phyloP scores from a whole-genome alignment of 768 basidiomycete species.

The Suillus ampliporus region DNA sequence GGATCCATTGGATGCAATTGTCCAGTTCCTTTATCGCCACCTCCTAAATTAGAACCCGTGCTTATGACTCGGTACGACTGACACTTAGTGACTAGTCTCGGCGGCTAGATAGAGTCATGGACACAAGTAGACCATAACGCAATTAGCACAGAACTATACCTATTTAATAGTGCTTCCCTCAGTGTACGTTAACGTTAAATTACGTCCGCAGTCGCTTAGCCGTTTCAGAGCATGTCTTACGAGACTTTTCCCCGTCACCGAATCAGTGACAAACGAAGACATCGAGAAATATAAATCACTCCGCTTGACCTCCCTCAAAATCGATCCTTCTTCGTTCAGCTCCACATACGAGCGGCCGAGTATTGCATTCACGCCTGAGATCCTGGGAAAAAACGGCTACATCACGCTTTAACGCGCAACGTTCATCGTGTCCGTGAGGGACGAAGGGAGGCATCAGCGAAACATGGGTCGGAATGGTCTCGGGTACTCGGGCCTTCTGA shows the following conservation, averaged over 20 bases:
- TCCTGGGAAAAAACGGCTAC: constrained; percentile 31
- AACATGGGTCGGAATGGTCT: constrained; percentile 28
- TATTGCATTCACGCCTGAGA: constrained; percentile 23
- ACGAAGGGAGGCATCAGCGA: background rate
- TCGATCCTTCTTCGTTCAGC: constrained; percentile 26
- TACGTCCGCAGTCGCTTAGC: background rate
- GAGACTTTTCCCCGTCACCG: constrained; percentile 22
- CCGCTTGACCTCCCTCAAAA: constrained; percentile 28
- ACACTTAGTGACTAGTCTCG: too few species aligned
- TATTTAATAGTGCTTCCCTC: background rate
- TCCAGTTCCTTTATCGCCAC: constrained; percentile 43
- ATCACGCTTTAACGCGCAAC: constrained; percentile 17
- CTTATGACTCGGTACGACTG: background rate
- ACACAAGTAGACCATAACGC: too few species aligned
- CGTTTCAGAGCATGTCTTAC: constrained; percentile 11
- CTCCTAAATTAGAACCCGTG: constrained; percentile 7
- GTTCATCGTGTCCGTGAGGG: constrained; percentile 21
- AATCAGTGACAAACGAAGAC: constrained; percentile 24
- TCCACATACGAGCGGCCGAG: constrained; percentile 32
- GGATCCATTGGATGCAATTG: constrained; percentile 42
- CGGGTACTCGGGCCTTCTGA: constrained; percentile 22
- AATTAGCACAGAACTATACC: background rate
- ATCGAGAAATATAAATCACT: constrained; percentile 29
- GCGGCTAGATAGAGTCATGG: background rate
- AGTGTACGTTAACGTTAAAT: background rate